Base-by-base conservation (phyloP, 2,329 filamentous ascomycete genomes). In the Sclerotinia nivalis region DNA sequence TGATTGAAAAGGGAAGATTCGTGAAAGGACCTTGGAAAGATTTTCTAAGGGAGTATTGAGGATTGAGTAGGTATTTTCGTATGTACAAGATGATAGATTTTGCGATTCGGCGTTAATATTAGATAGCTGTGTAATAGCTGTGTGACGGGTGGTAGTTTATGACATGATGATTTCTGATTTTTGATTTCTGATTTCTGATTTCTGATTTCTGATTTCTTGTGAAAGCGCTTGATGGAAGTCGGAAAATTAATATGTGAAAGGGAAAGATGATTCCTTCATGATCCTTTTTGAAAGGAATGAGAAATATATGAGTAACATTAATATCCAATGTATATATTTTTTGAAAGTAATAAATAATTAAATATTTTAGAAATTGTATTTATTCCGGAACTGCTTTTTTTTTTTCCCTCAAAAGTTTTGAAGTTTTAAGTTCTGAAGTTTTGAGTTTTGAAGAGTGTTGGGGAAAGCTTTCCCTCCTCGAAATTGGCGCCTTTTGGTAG, bases 101-200 rank as follows among this genome's bases (percentile, higher is more conserved):
- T 20, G 28, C 28, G 45, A 62, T 37, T 50, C 31, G 45, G 22
- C 45, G 60, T 50, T 62, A n/a, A n/a, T n/a, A 25, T 25, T 25
- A 25, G 60, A 62, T 62, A 62, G 45, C 45, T 62, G 45, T 62
- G 45, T 37, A 22, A 62, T 22, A 6, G 37, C 37, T 13, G 13
- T 25, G 18, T 50, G 6, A 43, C 15, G 15, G 40, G 40, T n/a
- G n/a, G 10, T 52, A 13, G 4, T 15, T 10, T 52, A 13, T 52
- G 49, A n/a, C 28, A 15, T 15, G 15, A 43, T 43, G 4, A 34
- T 54, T 34, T 13, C 2, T 34, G 7, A 6, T 4, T 60, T 45
- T 13, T n/a, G 31, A 13, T 43, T 43, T 43, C 2, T 34, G 28
- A 34, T 34, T 0, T 10, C 18, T 22, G 28, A 40, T 40, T 40